These are phyloP conservation scores for Paradendryphiella salina DNA, from an alignment of 2,329 filamentous ascomycete species.

Conservation along the genomic window DNA sequence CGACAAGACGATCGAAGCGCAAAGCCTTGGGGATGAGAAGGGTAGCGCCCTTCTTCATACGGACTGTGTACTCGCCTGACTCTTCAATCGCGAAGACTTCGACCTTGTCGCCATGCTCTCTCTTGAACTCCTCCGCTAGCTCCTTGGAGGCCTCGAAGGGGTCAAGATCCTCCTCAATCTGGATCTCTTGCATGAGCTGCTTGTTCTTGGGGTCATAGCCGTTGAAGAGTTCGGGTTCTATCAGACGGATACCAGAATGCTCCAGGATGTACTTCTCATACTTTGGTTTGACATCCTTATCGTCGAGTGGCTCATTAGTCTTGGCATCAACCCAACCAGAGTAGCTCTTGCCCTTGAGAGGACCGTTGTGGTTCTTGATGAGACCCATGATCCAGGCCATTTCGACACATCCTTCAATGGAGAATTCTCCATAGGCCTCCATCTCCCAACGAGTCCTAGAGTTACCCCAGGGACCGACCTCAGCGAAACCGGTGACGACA, in stretches of 20 bases:
- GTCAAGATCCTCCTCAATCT: conserved; percentile 95
- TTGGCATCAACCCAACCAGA: conserved; percentile 96
- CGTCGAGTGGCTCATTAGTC: conserved; percentile 91
- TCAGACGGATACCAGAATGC: conserved; percentile 94
- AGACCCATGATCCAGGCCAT: conserved; percentile 99
- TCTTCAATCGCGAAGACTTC: conserved; percentile 95
- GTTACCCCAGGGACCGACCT: conserved; percentile 98
- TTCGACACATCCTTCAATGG: conserved; percentile 94
- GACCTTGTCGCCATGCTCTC: conserved; percentile 95
- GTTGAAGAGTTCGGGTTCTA: conserved; percentile 94
- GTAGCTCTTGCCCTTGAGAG: conserved; percentile 93
- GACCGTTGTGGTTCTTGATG: conserved; percentile 97
- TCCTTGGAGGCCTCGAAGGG: conserved; percentile 98
- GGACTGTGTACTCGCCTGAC: conserved; percentile 90
- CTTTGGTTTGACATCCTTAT: conserved; percentile 96
- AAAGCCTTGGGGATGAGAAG: conserved; percentile 96
- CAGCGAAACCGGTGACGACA: conserved; percentile 93
- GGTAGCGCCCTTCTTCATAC: conserved; percentile 91
- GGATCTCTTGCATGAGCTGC: conserved; percentile 95
- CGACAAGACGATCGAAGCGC: conserved; percentile 94
- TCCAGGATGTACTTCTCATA: conserved; percentile 97
- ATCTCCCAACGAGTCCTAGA: conserved; percentile 98
- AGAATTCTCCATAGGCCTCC: conserved; percentile 96
- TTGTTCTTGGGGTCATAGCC: conserved; percentile 99
- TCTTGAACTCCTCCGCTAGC: conserved; percentile 94